Percentiles rank a stretch among this genome's conserved stretches.
Conservation (phyloP, 805 yeast species). For the Cyberlindnera nakhonratchasimensis region DNA sequence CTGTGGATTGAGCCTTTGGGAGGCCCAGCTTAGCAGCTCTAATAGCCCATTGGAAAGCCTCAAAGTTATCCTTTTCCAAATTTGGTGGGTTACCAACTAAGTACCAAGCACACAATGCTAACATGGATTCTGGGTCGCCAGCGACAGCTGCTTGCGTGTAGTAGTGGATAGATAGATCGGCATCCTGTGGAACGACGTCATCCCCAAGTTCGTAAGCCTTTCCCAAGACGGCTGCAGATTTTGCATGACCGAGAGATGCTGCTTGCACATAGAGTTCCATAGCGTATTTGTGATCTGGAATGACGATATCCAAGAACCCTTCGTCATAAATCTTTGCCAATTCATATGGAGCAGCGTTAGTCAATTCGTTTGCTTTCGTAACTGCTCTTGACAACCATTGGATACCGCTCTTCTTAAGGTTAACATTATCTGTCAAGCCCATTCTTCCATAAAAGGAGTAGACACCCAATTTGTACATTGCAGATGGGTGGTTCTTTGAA, state of each 20-base stretch:
- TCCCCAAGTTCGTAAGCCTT: conserved; percentile 77
- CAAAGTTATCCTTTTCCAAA: conserved; percentile 70
- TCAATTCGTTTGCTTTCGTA: conserved; percentile 76
- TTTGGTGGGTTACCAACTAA: conserved; percentile 86
- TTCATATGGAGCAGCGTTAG: conserved; percentile 93
- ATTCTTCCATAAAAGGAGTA: conserved; percentile 79
- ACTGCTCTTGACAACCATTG: conserved; percentile 91
- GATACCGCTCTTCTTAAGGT: conserved; percentile 79
- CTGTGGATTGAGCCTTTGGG: conserved; percentile 80
- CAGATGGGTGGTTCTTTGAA: conserved; percentile 90
- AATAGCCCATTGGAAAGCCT: conserved; percentile 93
- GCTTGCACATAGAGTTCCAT: conserved; percentile 83
- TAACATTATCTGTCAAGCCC: conserved; percentile 70
- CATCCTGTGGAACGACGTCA: conserved; percentile 65
- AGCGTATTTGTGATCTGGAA: conserved; percentile 80
- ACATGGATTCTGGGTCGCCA: conserved; percentile 87
- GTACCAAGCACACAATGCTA: conserved; percentile 96
- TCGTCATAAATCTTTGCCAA: conserved; percentile 76
- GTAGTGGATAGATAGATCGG: conserved; percentile 84
- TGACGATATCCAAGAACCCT: conserved; percentile 84
- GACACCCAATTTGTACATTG: conserved; percentile 89
- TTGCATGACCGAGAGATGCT: conserved; percentile 81
- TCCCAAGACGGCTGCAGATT: conserved; percentile 78
- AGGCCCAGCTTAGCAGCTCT: conserved; percentile 74
- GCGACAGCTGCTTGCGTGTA: conserved; percentile 86